Base-by-base conservation (phyloP, 164 flowering plant species). In the Aristolochia fimbriata region DNA sequence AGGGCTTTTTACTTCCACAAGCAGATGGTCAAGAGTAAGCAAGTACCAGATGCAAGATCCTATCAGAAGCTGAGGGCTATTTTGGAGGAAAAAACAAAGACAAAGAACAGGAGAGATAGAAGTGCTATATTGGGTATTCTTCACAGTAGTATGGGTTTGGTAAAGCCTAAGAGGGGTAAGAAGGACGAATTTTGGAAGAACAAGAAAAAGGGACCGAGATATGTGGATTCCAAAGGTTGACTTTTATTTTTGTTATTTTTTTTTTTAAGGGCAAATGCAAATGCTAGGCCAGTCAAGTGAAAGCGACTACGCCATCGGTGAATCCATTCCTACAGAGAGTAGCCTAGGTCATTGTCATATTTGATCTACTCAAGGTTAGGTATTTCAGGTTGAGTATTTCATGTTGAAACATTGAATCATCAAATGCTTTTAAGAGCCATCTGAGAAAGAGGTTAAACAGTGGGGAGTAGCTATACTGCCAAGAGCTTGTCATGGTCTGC, bases 101-200 rank as follows among this genome's bases (percentile, higher is more conserved):
- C 51, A 53, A 86, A 80, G 74, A 92, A 84, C 69, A 77, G 70
- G 77, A 83, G 76, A 68, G 97, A 89, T 55, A 83, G 60, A 80
- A 86, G 81, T 66, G 98, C 97, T 21, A 74, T 87, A 47, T 74
- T 84, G 59, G 97, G 96, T 21, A 83, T 89, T n/a, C 49, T 89
- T 25, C 85, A 78, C 14, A 83, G 93, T 76, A 76, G 71, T 30
- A 62, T 77, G 79, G 88, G 93, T 6, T 23, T 74, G 63, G 21
- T 74, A 61, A 82, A 83, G 73, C 68, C 77, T 17, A 83, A 73
- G 80, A 81, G 61, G 65, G 72, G 86, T 15, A 89, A 86, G 78
- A 89, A 87, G 68, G 96, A 89, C 53, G 94, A 86, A 70, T 87
- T 93, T 56, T 92, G 98, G 98, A 92, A 89, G 78, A 73, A 76